A percentile compares a stretch with the other conserved stretches of the same genome.
Evolutionary conservation across 2,329 filamentous ascomycete genomes (phyloP).

Genomic region (Ophiostoma sp.): DNA sequence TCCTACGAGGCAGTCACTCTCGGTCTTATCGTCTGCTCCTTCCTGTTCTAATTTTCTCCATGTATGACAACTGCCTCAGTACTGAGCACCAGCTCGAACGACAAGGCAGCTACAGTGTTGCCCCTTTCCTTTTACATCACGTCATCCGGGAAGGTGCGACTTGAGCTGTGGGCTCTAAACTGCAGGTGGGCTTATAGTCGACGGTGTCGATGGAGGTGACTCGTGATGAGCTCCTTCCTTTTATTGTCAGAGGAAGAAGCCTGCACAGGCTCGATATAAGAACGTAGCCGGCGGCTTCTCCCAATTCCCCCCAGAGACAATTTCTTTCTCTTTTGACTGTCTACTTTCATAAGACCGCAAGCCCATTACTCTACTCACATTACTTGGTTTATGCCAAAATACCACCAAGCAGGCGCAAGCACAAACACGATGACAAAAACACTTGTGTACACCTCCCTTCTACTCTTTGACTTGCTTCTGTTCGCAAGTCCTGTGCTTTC

Average conservation of each 20-base stretch:
- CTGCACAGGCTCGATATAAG: not conserved
- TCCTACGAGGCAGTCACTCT: not conserved
- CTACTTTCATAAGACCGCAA: not conserved
- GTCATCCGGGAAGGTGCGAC: not conserved
- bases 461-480: not conserved
- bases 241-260: not conserved
- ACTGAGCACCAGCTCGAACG: not conserved
- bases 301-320: not conserved
- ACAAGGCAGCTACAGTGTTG: not conserved
- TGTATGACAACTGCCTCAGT: not conserved
- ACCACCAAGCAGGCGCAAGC: not conserved
- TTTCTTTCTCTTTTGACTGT: not conserved
- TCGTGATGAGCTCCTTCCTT: conserved; percentile 6
- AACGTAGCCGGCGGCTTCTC: not conserved
- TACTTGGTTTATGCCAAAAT: not conserved
- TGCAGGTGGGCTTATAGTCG: not conserved
- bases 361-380: not conserved
- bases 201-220: not conserved
- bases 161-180: not conserved
- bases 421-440: not conserved
- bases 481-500: not conserved
- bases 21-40: not conserved
- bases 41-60: not conserved
- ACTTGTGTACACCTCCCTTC: not conserved
- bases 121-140: not conserved